phyloP scores from a whole-genome alignment of 2,329 filamentous ascomycete genomes.

The Aspergillus terreus region DNA sequence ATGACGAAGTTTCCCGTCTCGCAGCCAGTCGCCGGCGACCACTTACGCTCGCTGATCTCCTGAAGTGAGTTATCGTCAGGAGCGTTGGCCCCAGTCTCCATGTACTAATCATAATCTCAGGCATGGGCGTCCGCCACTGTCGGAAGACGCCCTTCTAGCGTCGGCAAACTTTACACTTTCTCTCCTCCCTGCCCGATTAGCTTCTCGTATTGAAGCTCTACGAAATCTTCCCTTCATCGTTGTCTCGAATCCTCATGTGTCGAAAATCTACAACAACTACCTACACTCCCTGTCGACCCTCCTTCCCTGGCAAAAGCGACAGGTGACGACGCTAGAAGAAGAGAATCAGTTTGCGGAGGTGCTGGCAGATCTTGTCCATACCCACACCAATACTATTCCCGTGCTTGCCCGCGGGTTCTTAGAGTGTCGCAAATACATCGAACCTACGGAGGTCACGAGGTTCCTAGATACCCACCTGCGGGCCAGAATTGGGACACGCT shows the following conservation, averaged over 20 bases:
- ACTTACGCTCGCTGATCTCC: constrained; percentile 80
- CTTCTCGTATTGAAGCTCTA: constrained; percentile 87
- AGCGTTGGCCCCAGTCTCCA: not conserved
- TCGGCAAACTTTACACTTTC: constrained; percentile 95
- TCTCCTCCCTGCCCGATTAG: constrained; percentile 85
- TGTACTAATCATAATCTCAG: constrained; percentile 29
- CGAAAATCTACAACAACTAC: constrained; percentile 93
- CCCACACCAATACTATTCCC: constrained; percentile 91
- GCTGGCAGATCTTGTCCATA: constrained; percentile 91
- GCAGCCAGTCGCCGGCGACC: constrained; percentile 75
- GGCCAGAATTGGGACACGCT: constrained; percentile 85
- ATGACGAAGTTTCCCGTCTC: constrained; percentile 74
- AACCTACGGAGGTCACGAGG: constrained; percentile 72
- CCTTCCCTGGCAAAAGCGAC: constrained; percentile 72
- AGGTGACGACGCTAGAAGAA: constrained; percentile 74
- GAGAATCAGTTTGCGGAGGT: constrained; percentile 90
- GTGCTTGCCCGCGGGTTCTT: constrained; percentile 88
- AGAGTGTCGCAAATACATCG: constrained; percentile 89
- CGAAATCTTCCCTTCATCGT: constrained; percentile 96
- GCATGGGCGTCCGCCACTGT: constrained; percentile 79
- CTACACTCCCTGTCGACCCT: constrained; percentile 87
- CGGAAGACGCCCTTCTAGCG: constrained; percentile 72
- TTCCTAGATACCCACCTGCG: constrained; percentile 94
- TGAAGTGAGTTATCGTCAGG: constrained; percentile 62
- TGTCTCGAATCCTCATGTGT: constrained; percentile 94